Percentiles rank a stretch among this genome's conserved stretches.
phyloP scores from a whole-genome alignment of 2,329 filamentous ascomycete genomes.

The Cercospora zeina region DNA sequence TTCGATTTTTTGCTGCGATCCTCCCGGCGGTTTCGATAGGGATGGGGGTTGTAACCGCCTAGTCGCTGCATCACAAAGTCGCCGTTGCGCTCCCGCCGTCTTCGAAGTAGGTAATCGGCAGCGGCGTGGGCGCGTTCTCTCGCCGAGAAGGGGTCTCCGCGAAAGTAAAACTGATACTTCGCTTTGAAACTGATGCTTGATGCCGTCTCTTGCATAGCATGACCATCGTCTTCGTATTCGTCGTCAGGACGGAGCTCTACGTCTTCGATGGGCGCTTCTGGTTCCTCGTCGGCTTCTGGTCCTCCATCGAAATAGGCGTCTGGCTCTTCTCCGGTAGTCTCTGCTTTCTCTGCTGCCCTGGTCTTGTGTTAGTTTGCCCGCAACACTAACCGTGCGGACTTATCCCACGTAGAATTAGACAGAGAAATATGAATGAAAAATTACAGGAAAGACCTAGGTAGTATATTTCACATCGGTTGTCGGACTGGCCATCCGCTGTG shows the following conservation, averaged over 20 bases:
- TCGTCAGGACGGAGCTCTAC: not conserved
- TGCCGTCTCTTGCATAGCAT: not conserved
- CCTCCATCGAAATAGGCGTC: not conserved
- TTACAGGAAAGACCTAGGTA: not conserved
- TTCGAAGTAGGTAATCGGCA: not conserved
- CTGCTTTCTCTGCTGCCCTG: not conserved
- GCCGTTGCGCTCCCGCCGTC: conserved; percentile 5
- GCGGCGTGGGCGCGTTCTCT: not conserved
- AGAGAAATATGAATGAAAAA: not conserved
- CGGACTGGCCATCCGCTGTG: too few relatives aligned
- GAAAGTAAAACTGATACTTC: not conserved
- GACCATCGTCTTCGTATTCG: not conserved
- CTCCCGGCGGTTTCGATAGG: not conserved
- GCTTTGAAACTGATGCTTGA: not conserved
- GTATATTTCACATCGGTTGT: too few relatives aligned
- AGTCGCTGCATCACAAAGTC: not conserved
- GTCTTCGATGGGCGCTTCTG: not conserved
- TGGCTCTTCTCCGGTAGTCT: not conserved
- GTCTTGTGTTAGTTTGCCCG: not conserved
- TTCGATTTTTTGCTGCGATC: too few relatives aligned
- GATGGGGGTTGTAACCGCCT: not conserved
- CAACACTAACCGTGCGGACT: not conserved
- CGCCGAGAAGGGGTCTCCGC: conserved; percentile 7
- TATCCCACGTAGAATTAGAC: not conserved
- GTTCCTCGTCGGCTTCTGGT: not conserved